These are phyloP conservation scores for Diaporthe citri DNA, from an alignment of 2,329 filamentous ascomycete species.

Conservation along the genomic window DNA sequence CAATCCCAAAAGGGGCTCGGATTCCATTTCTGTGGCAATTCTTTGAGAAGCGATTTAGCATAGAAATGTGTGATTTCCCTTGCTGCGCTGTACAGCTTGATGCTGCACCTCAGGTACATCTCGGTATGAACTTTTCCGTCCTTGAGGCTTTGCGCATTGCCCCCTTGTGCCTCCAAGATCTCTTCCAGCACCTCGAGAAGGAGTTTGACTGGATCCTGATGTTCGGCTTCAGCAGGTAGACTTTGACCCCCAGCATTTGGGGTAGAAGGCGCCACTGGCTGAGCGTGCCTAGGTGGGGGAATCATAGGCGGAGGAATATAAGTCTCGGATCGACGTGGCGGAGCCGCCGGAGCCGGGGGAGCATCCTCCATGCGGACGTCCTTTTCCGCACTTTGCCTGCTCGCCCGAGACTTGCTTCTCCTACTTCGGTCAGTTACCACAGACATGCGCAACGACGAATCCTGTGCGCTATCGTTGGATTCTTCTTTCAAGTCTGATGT, in stretches of 20 bases:
- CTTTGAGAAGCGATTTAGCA: conserved; percentile 53
- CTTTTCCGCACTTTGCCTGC: conserved; percentile 43
- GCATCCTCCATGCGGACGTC: conserved; percentile 48
- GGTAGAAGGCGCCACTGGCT: background rate
- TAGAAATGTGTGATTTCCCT: conserved; percentile 60
- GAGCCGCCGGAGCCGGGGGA: conserved; percentile 37
- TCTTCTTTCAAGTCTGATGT: conserved; percentile 39
- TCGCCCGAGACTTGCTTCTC: conserved; percentile 43
- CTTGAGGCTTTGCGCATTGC: conserved; percentile 46
- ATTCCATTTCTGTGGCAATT: conserved; percentile 52
- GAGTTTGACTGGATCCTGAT: conserved; percentile 37
- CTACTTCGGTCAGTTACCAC: conserved; percentile 39
- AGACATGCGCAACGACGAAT: conserved; percentile 34
- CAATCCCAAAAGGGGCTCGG: conserved; percentile 50
- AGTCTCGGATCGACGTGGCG: conserved; percentile 41
- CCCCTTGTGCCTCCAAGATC: conserved; percentile 47
- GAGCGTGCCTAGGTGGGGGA: background rate
- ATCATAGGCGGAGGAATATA: conserved; percentile 31
- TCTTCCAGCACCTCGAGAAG: conserved; percentile 44
- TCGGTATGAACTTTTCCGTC: conserved; percentile 49
- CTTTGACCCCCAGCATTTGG: background rate
- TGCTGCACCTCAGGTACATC: conserved; percentile 56
- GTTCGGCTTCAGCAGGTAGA: conserved; percentile 11
- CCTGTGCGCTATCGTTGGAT: conserved; percentile 36
- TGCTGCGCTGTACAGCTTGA: conserved; percentile 52